Base-by-base conservation (phyloP, 2,329 filamentous ascomycete species). In the Neoascochyta sp. region DNA sequence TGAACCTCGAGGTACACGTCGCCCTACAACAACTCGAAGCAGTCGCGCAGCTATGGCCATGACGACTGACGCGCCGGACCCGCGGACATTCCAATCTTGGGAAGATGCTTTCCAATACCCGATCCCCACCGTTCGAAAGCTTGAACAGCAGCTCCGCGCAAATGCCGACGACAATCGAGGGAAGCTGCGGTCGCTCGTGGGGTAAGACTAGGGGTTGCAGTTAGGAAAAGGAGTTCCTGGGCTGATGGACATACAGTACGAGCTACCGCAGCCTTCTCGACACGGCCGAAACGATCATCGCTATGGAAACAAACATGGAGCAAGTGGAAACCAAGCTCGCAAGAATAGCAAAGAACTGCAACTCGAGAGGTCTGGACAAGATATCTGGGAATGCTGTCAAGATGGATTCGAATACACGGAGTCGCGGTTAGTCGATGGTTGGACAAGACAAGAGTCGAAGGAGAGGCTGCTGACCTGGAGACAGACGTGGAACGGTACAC, bases 261-360 rank as follows among this genome's bases (percentile, higher is more conserved):
- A 76, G 78, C 53, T 96, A 96, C 64, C 84, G 90, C 47, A 86
- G 92, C 51, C 78, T 96, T 7, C 78, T 96, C 15, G 86, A 86
- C 29, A 95, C 90, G 0, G 90, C 90, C 32, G 89, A 95, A 65
- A 81, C 81, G n/a, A 96, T 96, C 46, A 83, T 95, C 32, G 76
- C 81, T 39, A 95, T 96, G 86, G 83, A 86, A 46, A 66, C 65
- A 21, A 80, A 90, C 56, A 90, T 92, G 66, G 76, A 81, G 39
- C 67, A 71, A 9, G 82, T 87, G 10, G 87, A 95, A 62, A 68
- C 71, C 4, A 76, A 80, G 20, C 72, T 96, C 29, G 75, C 75
- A 10, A 72, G 73, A 36, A 82, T 95, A 67, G 86, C 86, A 24
- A 76, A 76, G 22, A 76, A 78, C 34, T 95, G 90, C 63, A 88